Conservation (phyloP, 2,329 filamentous ascomycete genomes). For the Tolypocladium sp. region DNA sequence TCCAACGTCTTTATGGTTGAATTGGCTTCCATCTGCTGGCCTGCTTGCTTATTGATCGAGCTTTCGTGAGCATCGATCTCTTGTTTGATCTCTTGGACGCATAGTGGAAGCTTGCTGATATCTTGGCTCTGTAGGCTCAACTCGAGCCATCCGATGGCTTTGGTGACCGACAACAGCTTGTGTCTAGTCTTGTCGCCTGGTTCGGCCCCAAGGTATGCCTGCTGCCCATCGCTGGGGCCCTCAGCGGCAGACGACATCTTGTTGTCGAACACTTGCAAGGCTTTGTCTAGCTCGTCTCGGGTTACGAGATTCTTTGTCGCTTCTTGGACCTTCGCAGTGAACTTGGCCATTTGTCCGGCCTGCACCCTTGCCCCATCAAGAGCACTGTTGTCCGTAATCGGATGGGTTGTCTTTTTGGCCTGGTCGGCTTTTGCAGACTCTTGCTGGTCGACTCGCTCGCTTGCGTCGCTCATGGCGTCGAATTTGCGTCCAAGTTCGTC, state of each 20-base stretch:
- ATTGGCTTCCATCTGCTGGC: not conserved
- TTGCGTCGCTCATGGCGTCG: not conserved
- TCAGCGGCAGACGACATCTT: not conserved
- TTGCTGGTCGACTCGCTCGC: not conserved
- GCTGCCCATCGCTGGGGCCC: not conserved
- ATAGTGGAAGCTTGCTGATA: not conserved
- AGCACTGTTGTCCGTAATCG: not conserved
- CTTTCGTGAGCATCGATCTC: not conserved
- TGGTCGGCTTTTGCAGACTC: not conserved
- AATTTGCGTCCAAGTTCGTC: slow-evolving; percentile 9
- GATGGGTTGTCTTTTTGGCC: not conserved
- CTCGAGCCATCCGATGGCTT: not conserved
- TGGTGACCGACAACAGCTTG: not conserved
- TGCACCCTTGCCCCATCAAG: not conserved
- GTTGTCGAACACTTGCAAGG: slow-evolving; percentile 3
- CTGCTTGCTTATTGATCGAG: not conserved
- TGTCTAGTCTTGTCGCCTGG: not conserved
- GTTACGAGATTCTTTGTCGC: not conserved
- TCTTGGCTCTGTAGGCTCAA: not conserved
- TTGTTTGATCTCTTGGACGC: not conserved
- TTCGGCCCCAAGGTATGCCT: not conserved
- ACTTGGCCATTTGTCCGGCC: not conserved
- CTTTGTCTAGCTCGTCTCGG: not conserved
- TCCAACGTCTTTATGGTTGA: not conserved
- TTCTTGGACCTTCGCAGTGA: not conserved